Evolutionary conservation across 139 green algal genomes (phyloP).

Genomic region (Chlorella sp.): DNA sequence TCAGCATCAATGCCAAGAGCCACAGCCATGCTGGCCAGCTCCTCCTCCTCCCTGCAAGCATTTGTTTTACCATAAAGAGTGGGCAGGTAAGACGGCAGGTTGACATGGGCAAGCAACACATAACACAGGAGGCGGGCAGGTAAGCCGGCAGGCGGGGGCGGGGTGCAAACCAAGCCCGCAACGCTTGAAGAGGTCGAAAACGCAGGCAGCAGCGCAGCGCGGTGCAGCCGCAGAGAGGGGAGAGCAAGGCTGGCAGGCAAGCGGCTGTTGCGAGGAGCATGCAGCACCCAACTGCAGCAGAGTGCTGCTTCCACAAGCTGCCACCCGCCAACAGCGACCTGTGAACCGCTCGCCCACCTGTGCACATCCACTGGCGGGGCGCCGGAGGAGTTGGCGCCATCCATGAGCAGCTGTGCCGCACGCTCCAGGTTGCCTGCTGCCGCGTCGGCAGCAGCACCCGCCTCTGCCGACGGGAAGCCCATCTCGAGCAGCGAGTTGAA

Average conservation of each 20-base stretch:
- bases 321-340: not conserved
- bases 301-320: too few species aligned
- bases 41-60: not conserved
- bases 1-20: not conserved
- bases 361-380: not conserved
- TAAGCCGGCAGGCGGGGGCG: not conserved
- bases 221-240: not conserved
- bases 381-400: not conserved
- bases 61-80: too few species aligned
- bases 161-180: too few species aligned
- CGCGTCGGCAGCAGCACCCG: not conserved
- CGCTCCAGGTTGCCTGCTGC: not conserved
- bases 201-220: not conserved
- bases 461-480: not conserved
- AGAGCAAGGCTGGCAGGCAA: not conserved
- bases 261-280: too few species aligned
- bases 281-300: too few species aligned
- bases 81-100: too few species aligned
- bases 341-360: not conserved
- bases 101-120: too few species aligned
- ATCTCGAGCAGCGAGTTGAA: not conserved
- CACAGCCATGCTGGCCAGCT: not conserved
- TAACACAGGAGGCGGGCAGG: not conserved
- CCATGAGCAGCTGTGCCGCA: conserved; percentile 4
- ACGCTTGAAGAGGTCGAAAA: too few species aligned